These are phyloP conservation scores for Solanum boliviense DNA, from an alignment of 257 asterid genomes.

Conservation along the genomic window DNA sequence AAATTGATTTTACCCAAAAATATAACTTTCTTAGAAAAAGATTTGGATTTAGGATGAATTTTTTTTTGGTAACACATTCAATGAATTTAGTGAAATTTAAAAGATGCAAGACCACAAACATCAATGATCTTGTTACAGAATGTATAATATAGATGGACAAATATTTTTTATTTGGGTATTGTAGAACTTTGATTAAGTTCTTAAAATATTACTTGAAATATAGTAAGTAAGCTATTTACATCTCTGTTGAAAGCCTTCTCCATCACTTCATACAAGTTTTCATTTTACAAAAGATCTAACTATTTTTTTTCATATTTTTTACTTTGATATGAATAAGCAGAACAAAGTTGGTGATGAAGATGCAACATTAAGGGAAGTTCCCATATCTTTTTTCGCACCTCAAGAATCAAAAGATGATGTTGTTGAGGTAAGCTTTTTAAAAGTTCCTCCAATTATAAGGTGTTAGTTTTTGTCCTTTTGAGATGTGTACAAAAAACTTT, in stretches of 20 bases:
- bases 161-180: no score
- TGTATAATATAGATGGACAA: background rate
- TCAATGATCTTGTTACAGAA: background rate
- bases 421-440: background rate
- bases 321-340: background rate
- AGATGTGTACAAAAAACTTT: background rate
- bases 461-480: background rate
- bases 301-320: background rate
- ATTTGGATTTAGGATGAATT: no score
- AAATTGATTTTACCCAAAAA: no score
- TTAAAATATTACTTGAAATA: background rate
- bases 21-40: no score
- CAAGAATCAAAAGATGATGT: background rate
- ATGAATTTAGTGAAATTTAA: no score
- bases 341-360: background rate
- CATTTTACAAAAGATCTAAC: no score
- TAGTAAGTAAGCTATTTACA: background rate
- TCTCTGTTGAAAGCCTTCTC: background rate
- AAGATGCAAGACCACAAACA: background rate
- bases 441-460: background rate
- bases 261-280: background rate
- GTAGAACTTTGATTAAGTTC: no score
- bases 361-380: background rate
- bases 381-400: background rate
- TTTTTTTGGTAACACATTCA: no score